Evolutionary conservation across 768 basidiomycete species (phyloP).

Genomic region (Agrocybe pediades): DNA sequence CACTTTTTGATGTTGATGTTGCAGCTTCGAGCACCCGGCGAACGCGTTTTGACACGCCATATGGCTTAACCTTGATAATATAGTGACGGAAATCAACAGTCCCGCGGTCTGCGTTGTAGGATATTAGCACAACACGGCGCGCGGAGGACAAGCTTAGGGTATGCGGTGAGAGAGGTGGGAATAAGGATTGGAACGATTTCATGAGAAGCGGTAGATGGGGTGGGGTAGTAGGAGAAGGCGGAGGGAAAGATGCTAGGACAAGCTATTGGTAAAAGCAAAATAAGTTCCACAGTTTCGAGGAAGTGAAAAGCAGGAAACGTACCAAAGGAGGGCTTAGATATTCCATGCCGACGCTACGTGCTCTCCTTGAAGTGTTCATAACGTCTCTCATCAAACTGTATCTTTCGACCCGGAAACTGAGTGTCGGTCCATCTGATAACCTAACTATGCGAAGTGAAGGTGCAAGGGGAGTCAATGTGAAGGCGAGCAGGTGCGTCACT

Average conservation of each 20-base stretch:
- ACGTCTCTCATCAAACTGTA: conserved; percentile 92
- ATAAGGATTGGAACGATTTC: conserved; percentile 95
- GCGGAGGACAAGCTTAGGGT: conserved; percentile 83
- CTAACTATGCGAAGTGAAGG: conserved; percentile 88
- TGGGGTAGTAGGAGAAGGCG: conserved; percentile 71
- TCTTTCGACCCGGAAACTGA: conserved; percentile 89
- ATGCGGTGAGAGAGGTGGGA: conserved; percentile 89
- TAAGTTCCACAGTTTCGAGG: not conserved
- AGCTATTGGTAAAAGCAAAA: conserved; percentile 50
- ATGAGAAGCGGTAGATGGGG: conserved; percentile 88
- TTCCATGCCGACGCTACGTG: conserved; percentile 81
- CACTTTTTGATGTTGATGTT: conserved; percentile 29
- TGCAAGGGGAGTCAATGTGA: conserved; percentile 84
- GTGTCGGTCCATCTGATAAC: conserved; percentile 87
- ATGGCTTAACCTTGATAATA: conserved; percentile 92
- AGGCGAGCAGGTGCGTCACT: conserved; percentile 91
- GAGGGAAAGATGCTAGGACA: conserved; percentile 87
- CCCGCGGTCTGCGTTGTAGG: conserved; percentile 84
- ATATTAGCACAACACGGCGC: conserved; percentile 89
- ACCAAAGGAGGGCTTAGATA: conserved; percentile 93
- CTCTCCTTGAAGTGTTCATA: conserved; percentile 60
- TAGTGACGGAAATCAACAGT: conserved; percentile 95
- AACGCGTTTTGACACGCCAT: conserved; percentile 91
- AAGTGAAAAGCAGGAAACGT: conserved; percentile 25
- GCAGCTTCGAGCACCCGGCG: conserved; percentile 79